A percentile compares a stretch with the other conserved stretches of the same genome.
phyloP scores from a whole-genome alignment of 371 early-diverging fungal species.

The Entomophthora muscae region DNA sequence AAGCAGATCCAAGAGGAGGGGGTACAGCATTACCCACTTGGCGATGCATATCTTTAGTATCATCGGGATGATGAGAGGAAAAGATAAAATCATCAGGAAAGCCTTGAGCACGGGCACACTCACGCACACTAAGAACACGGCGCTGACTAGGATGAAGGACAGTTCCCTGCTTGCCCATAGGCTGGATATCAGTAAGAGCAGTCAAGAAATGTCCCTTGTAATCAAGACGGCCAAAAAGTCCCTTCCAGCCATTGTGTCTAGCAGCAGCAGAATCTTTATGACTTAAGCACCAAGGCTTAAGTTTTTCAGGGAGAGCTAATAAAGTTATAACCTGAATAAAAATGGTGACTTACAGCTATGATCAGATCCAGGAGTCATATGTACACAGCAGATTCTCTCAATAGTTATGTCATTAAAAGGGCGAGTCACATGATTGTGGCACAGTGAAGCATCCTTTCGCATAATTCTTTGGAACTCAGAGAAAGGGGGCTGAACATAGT shows the following conservation, averaged over 20 bases:
- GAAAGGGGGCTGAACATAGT: conserved; percentile 18
- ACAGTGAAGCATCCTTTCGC: conserved; percentile 14
- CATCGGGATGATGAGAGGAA: conserved; percentile 12
- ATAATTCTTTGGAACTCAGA: conserved; percentile 28
- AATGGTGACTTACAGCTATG: conserved; percentile 14
- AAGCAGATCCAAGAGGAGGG: conserved; percentile 26
- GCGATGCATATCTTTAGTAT: conserved; percentile 23
- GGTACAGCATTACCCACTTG: conserved; percentile 48
- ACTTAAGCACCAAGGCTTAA: conserved; percentile 28
- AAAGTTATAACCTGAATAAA: not conserved
- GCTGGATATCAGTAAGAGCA: conserved; percentile 26
- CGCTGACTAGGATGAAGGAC: conserved; percentile 34
- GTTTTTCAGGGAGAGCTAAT: conserved; percentile 20
- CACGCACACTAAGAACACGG: conserved; percentile 31
- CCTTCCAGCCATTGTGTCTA: conserved; percentile 32
- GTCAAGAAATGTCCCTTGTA: conserved; percentile 28
- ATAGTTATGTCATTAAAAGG: conserved; percentile 20
- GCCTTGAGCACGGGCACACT: conserved; percentile 39
- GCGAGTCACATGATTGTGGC: conserved; percentile 25
- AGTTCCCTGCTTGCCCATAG: conserved; percentile 35
- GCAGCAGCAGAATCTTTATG: conserved; percentile 23
- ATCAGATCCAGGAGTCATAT: conserved; percentile 26
- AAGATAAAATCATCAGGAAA: conserved; percentile 38
- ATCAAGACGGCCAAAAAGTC: conserved; percentile 28
- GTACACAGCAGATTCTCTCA: conserved; percentile 25